These are phyloP conservation scores for Glycine latifolia DNA, from an alignment of 306 rosid genomes.

Conservation along the genomic window DNA sequence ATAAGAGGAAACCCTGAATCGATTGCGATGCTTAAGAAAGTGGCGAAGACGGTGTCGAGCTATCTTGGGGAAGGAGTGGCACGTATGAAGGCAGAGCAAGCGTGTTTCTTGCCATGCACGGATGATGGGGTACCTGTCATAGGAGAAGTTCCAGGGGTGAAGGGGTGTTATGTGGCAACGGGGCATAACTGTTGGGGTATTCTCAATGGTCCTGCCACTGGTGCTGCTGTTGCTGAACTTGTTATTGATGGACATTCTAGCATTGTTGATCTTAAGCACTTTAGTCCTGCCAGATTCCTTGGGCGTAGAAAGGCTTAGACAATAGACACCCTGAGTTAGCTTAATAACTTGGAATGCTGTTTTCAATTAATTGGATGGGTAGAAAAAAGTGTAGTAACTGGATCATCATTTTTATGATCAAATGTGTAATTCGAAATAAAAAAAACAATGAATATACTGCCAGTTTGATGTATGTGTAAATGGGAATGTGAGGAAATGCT, in stretches of 20 bases:
- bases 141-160: conserved; percentile 71
- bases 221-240: conserved; percentile 89
- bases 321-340: no score
- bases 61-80: conserved; percentile 72
- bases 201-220: conserved; percentile 94
- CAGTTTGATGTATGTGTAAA: no score
- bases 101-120: conserved; percentile 84
- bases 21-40: conserved; percentile 67
- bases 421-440: neutral
- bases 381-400: no score
- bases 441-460: no score
- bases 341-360: no score
- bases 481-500: no score
- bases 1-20: conserved; percentile 63
- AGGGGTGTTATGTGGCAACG: conserved; percentile 84
- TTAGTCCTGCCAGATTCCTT: conserved; percentile 79
- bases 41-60: conserved; percentile 81
- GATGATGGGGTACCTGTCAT: conserved; percentile 78
- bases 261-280: conserved; percentile 74
- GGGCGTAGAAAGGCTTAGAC: conserved; percentile 35
- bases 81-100: conserved; percentile 82
- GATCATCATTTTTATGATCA: neutral
- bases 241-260: conserved; percentile 68
- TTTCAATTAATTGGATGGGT: no score
- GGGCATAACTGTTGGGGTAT: conserved; percentile 96